Evolutionary conservation across 2,329 filamentous ascomycete species (phyloP).

Genomic region (Trichoderma citrinoviride): DNA sequence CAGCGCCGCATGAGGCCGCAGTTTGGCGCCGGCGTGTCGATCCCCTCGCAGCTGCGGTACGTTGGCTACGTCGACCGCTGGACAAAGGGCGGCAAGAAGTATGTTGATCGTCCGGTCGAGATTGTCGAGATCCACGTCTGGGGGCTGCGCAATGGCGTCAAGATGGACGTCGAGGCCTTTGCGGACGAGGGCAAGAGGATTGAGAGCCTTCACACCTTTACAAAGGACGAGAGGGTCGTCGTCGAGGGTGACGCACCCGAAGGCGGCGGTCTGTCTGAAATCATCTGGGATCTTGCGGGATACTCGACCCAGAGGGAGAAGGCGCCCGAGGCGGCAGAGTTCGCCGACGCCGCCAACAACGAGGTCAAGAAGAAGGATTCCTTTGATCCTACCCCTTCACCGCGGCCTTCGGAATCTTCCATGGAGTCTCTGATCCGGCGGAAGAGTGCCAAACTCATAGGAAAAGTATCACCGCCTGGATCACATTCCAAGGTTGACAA

Average conservation of each 20-base stretch:
- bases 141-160: slow-evolving; percentile 84
- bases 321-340: slow-evolving; percentile 38
- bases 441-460: slow-evolving; percentile 36
- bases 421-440: slow-evolving; percentile 28
- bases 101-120: slow-evolving; percentile 79
- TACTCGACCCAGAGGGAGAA: slow-evolving; percentile 36
- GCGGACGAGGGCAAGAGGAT: slow-evolving; percentile 88
- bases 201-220: slow-evolving; percentile 78
- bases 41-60: slow-evolving; percentile 87
- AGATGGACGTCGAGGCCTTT: slow-evolving; percentile 80
- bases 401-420: background rate
- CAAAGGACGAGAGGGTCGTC: slow-evolving; percentile 66
- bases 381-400: background rate
- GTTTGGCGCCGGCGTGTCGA: slow-evolving; percentile 87
- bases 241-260: slow-evolving; percentile 57
- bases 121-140: slow-evolving; percentile 86
- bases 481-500: slow-evolving; percentile 27
- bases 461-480: slow-evolving; percentile 30
- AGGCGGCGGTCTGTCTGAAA: slow-evolving; percentile 48
- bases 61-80: slow-evolving; percentile 86
- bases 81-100: slow-evolving; percentile 71
- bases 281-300: slow-evolving; percentile 54
- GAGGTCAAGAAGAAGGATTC: slow-evolving; percentile 6
- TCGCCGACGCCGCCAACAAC: slow-evolving; percentile 33
- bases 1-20: slow-evolving; percentile 82